phyloP scores from a whole-genome alignment of 1,284 basidiomycete species.

The Trichosporon sp. region DNA sequence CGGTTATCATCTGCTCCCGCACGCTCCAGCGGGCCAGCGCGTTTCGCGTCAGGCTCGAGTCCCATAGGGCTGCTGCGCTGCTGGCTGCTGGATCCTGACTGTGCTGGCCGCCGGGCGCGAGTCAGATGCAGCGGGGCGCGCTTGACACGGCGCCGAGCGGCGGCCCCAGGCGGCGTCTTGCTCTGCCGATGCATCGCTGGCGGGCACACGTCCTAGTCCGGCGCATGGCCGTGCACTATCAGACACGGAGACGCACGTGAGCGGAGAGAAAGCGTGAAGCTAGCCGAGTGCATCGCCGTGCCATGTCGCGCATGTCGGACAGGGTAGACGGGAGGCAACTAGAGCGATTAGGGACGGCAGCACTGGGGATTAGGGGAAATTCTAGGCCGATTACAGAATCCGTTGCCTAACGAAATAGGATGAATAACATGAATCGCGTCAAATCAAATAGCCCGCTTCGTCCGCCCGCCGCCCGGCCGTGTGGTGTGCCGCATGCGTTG shows the following conservation, averaged over 20 bases:
- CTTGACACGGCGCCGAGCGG: no score
- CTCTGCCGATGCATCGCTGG: no score
- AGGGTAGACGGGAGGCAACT: no score
- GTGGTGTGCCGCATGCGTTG: not conserved
- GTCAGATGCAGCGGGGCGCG: no score
- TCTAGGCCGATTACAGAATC: not conserved
- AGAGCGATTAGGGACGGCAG: not conserved
- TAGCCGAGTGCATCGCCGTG: not conserved
- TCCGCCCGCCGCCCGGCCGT: not conserved
- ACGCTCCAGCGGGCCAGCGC: not conserved
- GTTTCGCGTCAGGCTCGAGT: not conserved
- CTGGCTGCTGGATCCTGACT: no score
- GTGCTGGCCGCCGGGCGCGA: no score
- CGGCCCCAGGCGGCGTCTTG: no score
- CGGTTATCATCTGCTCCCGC: not conserved
- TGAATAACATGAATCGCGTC: not conserved
- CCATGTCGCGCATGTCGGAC: no score
- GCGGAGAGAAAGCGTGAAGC: not conserved
- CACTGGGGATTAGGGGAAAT: not conserved
- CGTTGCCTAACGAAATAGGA: not conserved
- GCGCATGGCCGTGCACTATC: not conserved
- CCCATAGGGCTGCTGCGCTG: not conserved
- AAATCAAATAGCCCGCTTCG: not conserved
- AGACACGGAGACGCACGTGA: not conserved
- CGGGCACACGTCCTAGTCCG: no score